Percentiles rank a stretch among this genome's conserved stretches.
Evolutionary conservation across 2,329 filamentous ascomycete species (phyloP).

Genomic region (Rhytidhysteron rufulum): DNA sequence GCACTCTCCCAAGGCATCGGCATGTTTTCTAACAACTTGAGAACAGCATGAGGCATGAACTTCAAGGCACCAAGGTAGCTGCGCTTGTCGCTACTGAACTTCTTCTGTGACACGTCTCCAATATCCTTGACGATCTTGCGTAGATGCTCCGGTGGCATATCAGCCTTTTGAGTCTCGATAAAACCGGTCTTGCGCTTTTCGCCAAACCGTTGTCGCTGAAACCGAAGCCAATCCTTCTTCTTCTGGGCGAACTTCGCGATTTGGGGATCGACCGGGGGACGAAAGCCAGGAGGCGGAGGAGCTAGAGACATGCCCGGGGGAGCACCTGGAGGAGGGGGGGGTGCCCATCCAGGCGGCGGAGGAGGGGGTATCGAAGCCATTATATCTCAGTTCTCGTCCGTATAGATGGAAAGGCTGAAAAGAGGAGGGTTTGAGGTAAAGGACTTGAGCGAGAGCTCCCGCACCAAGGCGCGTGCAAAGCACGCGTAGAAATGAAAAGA

Average conservation of each 20-base stretch:
- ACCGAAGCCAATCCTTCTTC: conserved; percentile 97
- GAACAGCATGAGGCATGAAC: conserved; percentile 97
- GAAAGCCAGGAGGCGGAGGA: conserved; percentile 82
- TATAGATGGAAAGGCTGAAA: neutral
- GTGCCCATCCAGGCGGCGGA: conserved; percentile 62
- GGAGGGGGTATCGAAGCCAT: conserved; percentile 32
- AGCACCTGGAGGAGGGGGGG: conserved; percentile 39
- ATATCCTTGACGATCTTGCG: conserved; percentile 99
- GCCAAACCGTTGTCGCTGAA: conserved; percentile 86
- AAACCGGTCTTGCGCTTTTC: conserved; percentile 97
- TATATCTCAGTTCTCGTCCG: neutral
- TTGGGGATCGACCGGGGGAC: conserved; percentile 74
- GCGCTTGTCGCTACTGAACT: conserved; percentile 97
- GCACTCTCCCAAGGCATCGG: conserved; percentile 99
- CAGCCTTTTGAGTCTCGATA: conserved; percentile 95
- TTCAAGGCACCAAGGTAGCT: conserved; percentile 96
- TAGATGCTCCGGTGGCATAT: conserved; percentile 97
- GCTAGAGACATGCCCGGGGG: conserved; percentile 50
- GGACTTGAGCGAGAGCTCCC: conserved; percentile 6
- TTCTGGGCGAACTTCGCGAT: conserved; percentile 95
- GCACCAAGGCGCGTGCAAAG: conserved; percentile 8
- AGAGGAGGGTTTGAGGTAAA: conserved; percentile 6
- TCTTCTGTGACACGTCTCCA: conserved; percentile 98
- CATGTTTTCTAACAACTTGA: conserved; percentile 99
- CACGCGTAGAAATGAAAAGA: conserved; percentile 2